Base-by-base conservation (phyloP, 306 rosid genomes). In the Casuarina cunninghamiana region DNA sequence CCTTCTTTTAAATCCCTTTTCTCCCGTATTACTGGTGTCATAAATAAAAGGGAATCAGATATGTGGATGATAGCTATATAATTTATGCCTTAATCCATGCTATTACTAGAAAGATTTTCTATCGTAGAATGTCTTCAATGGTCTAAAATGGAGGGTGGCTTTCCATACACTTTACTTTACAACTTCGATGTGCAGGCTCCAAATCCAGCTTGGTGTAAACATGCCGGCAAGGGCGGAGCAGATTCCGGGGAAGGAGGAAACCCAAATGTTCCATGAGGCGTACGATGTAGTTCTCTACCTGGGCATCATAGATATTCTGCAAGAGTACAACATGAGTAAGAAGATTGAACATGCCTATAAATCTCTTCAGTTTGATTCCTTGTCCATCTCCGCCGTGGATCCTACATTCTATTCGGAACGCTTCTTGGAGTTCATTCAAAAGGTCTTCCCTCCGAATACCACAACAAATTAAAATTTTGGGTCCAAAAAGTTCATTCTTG, bases 161-260 rank as follows among this genome's bases (percentile, higher is more conserved):
- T 26, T 26, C 32, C 32, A 26, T 26, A 26, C 32, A 26, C 35
- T 53, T 32, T 75, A 21, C 26, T 21, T 71, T 5, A 10, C 26
- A 41, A 74, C 78, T 72, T 63, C 45, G 2, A 73, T 55, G 76
- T 69, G 83, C 93, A 95, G 99, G 75, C 85, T 95, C 42, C 99
- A 95, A 88, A 93, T 95, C 86, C 99, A 95, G 82, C 86, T 95
- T n/a, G 99, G 99, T 70, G 99, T 95, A 70, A 95, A 95, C 88
- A 89, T 95, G 99, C 97, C 99, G 5, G 88, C 99, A 37, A 93
- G 99, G 87, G 99, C 99, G 74, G 99, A 95, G 84, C 92, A 66
- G 84, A 80, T 91, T 81, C 89, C 85, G 19, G 97, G 91, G 51
- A 86, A 86, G 62, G 77, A 91, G 75, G 95, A 87, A 71, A 77